Conservation (phyloP, 2,329 filamentous ascomycete species). For the Pyrenophora graminea region DNA sequence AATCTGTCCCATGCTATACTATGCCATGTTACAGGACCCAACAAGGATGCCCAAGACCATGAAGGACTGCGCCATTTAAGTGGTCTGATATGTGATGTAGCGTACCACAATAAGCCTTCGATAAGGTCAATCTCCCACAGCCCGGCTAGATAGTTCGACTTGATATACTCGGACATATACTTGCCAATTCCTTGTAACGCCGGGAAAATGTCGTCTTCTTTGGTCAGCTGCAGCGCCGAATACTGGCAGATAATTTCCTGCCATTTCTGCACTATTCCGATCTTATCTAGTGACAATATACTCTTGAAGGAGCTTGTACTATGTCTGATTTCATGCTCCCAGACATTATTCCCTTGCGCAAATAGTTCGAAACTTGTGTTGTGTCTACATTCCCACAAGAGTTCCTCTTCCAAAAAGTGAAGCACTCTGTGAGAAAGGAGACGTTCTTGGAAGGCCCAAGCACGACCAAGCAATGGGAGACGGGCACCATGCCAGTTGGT, state of each 20-base stretch:
- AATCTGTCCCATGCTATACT: not conserved
- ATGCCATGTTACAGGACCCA: not conserved
- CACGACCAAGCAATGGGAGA: slow-evolving; percentile 2
- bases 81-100: not conserved
- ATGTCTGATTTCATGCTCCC: not conserved
- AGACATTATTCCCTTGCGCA: not conserved
- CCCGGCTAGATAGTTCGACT: slow-evolving; percentile 1
- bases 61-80: slow-evolving; percentile 4
- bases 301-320: not conserved
- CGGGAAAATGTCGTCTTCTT: slow-evolving; percentile 4
- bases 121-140: slow-evolving; percentile 4
- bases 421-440: slow-evolving; percentile 1
- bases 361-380: not conserved
- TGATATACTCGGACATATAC: not conserved
- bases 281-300: not conserved
- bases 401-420: slow-evolving; percentile 5
- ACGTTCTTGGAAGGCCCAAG: slow-evolving; percentile 9
- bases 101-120: not conserved
- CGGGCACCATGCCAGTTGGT: not conserved
- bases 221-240: not conserved
- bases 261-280: not conserved
- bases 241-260: not conserved
- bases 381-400: slow-evolving; percentile 10
- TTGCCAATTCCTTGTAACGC: slow-evolving; percentile 9
- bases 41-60: slow-evolving; percentile 8